These are phyloP conservation scores for Podospora didyma DNA, from an alignment of 495 filamentous ascomycete genomes.

Conservation along the genomic window DNA sequence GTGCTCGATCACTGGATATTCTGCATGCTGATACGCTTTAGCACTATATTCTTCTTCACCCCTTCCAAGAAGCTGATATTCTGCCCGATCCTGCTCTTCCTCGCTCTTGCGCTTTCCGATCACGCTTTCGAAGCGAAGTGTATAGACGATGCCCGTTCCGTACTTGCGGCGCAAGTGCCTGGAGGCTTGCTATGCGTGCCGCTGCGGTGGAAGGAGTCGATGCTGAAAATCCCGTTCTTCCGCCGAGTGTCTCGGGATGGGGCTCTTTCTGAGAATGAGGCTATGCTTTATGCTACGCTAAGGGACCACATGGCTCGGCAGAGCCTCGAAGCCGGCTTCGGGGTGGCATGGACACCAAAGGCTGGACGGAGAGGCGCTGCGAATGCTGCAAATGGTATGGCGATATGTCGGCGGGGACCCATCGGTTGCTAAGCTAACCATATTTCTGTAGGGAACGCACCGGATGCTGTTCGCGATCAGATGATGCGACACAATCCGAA, in stretches of 20 bases:
- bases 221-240: conserved; percentile 19
- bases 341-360: conserved; percentile 2
- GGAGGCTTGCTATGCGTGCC: conserved; percentile 10
- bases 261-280: conserved; percentile 1
- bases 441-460: conserved; percentile 1
- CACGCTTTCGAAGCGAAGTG: conserved; percentile 20
- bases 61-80: conserved; percentile 14
- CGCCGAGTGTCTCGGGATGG: neutral
- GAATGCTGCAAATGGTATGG: conserved; percentile 14
- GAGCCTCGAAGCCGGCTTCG: conserved; percentile 3
- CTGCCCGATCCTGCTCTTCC: conserved; percentile 17
- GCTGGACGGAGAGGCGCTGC: conserved; percentile 7
- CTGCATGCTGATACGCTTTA: neutral
- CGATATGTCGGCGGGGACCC: neutral
- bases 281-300: conserved; percentile 9
- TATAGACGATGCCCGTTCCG: conserved; percentile 7
- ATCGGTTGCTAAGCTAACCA: neutral
- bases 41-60: conserved; percentile 24
- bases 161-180: conserved; percentile 15
- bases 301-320: conserved; percentile 7
- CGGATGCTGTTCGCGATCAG: conserved; percentile 5
- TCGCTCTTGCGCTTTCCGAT: conserved; percentile 16
- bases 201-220: conserved; percentile 21
- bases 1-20: neutral
- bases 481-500: conserved; percentile 4